Evolutionary conservation across 352 stramenopile genomes (phyloP), one percentile per base, ranked within the genome.

Genomic region (Phytophthora tubulina): DNA sequence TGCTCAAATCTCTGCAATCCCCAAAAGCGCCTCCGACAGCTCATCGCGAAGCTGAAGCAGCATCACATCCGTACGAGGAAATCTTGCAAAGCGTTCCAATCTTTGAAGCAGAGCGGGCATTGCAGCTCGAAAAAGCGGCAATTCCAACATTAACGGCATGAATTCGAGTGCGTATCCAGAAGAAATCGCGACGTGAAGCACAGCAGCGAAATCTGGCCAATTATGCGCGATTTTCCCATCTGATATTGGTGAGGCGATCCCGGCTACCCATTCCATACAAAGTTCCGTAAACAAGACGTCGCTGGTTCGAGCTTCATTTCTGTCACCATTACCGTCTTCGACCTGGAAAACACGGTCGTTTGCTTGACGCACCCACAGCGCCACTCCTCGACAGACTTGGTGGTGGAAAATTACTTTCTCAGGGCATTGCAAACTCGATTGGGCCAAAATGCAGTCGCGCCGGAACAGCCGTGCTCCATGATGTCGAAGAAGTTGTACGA

Each of bases 381-480:
- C 13, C 15, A 74, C 7, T n/a, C 55, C 64, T 41, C 72, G 72
- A 36, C 61, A 45, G 4, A 79, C 67, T 56, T 66, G 66, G 2
- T 54, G 36, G n/a, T 58, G 36, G 15, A 78, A 41, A 14, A 45
- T 15, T 38, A 69, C 27, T n/a, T 45, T 35, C 13, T 38, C 51
- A 9, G 11, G 6, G 30, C 17, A 21, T 13, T 6, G 27, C 21
- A 27, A 27, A 27, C 21, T 27, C 4, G 31, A 36, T 10, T 27
- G 31, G 30, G 59, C 31, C 2, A 75, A 8, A 30, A 70, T 11
- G 27, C 21, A 10, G 10, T 57, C 45, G 30, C 52, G 44, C 13
- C 41, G 50, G 17, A 75, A 75, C n/a, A 79, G 15, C 7, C 56
- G 56, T 1, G 72, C 67, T 3, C 62, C 67, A 3, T 65, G 67